Conservation (phyloP, 2,329 filamentous ascomycete genomes). For the Colletotrichum trifolii region DNA sequence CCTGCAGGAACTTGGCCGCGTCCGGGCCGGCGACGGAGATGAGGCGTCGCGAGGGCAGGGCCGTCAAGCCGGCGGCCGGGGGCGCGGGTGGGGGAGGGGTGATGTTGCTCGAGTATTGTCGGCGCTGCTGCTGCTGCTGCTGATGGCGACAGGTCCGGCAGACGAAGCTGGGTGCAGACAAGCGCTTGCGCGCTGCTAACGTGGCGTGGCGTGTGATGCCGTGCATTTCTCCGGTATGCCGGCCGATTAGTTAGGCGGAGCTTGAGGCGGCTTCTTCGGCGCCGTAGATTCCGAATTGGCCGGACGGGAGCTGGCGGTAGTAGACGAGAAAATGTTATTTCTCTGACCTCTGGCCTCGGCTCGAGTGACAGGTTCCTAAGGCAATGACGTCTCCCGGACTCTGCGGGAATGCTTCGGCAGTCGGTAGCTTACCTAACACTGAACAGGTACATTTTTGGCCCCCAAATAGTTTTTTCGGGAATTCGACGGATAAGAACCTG, state of each 20-base stretch:
- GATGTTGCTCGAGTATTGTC: constrained; percentile 43
- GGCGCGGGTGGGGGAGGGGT: constrained; percentile 53
- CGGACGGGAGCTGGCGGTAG: background rate
- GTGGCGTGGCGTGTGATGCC: constrained; percentile 19
- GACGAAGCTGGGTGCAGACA: constrained; percentile 29
- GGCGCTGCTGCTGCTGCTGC: constrained; percentile 42
- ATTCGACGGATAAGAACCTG: too few relatives aligned
- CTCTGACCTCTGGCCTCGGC: too few relatives aligned
- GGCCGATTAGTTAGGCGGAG: background rate
- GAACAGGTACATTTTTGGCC: too few relatives aligned
- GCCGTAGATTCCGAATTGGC: too few relatives aligned
- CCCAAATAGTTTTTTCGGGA: too few relatives aligned
- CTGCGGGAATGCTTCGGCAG: too few relatives aligned
- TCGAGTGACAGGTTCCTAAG: too few relatives aligned
- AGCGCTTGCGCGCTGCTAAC: constrained; percentile 23
- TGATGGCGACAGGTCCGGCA: constrained; percentile 48
- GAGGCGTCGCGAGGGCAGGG: constrained; percentile 79
- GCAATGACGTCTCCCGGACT: too few relatives aligned
- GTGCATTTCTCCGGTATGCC: constrained; percentile 9
- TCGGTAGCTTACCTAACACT: too few relatives aligned
- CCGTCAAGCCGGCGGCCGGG: constrained; percentile 59
- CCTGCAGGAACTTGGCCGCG: constrained; percentile 86
- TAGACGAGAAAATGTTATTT: too few relatives aligned
- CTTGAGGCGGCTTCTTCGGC: background rate
- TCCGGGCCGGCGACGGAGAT: constrained; percentile 84